Evolutionary conservation across 106 monocot species (phyloP).

Genomic region (Allium sativum): DNA sequence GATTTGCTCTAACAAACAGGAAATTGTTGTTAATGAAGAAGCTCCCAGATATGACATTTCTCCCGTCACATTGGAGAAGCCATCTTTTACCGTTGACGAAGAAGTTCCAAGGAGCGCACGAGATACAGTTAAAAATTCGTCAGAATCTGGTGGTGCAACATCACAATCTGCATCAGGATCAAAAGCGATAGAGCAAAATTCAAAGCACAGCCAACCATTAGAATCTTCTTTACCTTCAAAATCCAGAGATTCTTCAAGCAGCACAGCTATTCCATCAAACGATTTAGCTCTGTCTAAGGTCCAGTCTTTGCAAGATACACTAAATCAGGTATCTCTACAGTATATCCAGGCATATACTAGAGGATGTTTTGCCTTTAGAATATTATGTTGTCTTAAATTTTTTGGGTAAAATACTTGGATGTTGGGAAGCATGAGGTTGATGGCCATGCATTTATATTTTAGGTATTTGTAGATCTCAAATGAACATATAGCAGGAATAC

Average conservation of each 20-base stretch:
- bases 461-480: too few species aligned
- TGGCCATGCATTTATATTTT: too few species aligned
- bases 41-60: constrained; percentile 20
- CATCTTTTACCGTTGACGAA: constrained; percentile 15
- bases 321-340: constrained; percentile 51
- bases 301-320: constrained; percentile 40
- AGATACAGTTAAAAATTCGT: constrained; percentile 35
- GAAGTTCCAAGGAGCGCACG: constrained; percentile 23
- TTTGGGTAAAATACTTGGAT: too few species aligned
- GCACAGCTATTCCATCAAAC: constrained; percentile 12
- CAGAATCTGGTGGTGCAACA: constrained; percentile 16
- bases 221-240: constrained; percentile 44
- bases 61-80: constrained; percentile 20
- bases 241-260: constrained; percentile 39
- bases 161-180: constrained; percentile 15
- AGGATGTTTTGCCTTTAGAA: too few species aligned
- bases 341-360: too few species aligned
- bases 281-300: constrained; percentile 39
- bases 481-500: too few species aligned
- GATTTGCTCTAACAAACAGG: constrained; percentile 1
- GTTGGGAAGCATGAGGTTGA: too few species aligned
- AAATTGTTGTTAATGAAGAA: constrained; percentile 23
- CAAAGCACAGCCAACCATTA: constrained; percentile 34
- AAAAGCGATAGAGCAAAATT: constrained; percentile 55
- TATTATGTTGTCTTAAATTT: too few species aligned